Conservation (phyloP, 2,329 filamentous ascomycete species). For the Juglanconis oblonga region DNA sequence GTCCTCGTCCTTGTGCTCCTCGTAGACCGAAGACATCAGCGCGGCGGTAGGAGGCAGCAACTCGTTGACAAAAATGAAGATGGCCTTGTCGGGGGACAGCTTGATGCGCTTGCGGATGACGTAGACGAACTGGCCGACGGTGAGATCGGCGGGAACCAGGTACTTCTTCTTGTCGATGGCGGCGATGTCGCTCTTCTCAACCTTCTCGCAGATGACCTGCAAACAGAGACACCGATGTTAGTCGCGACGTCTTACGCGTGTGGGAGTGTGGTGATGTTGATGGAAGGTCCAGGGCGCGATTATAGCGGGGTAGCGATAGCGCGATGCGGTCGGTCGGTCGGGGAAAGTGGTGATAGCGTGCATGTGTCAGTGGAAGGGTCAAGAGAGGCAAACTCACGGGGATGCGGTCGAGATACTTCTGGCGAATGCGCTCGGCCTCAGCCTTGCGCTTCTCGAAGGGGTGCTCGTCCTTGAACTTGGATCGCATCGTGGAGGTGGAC, state of each 20-base stretch:
- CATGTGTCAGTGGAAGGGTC: not conserved
- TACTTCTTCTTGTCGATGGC: conserved; percentile 99
- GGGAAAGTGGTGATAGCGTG: not conserved
- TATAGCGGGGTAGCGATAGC: conserved; percentile 6
- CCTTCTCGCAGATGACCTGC: conserved; percentile 99
- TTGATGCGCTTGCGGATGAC: conserved; percentile 99
- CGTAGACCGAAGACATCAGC: conserved; percentile 99
- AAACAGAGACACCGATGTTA: not conserved
- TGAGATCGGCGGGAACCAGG: conserved; percentile 93
- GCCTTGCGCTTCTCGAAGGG: conserved; percentile 99
- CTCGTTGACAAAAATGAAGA: conserved; percentile 99
- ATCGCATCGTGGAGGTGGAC: conserved; percentile 70
- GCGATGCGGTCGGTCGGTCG: not conserved
- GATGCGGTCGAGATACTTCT: conserved; percentile 98
- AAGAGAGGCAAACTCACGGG: conserved; percentile 65
- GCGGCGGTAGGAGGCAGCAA: conserved; percentile 94
- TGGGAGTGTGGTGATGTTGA: not conserved
- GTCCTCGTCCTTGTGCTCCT: conserved; percentile 91
- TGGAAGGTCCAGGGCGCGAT: not conserved
- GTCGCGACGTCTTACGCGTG: not conserved
- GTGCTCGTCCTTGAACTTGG: conserved; percentile 99
- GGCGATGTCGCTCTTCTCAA: conserved; percentile 98
- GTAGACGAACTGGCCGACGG: conserved; percentile 97
- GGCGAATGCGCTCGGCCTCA: conserved; percentile 97
- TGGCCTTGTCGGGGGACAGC: conserved; percentile 98